Evolutionary conservation across 768 basidiomycete species (phyloP).

Genomic region (Mycena rosella): DNA sequence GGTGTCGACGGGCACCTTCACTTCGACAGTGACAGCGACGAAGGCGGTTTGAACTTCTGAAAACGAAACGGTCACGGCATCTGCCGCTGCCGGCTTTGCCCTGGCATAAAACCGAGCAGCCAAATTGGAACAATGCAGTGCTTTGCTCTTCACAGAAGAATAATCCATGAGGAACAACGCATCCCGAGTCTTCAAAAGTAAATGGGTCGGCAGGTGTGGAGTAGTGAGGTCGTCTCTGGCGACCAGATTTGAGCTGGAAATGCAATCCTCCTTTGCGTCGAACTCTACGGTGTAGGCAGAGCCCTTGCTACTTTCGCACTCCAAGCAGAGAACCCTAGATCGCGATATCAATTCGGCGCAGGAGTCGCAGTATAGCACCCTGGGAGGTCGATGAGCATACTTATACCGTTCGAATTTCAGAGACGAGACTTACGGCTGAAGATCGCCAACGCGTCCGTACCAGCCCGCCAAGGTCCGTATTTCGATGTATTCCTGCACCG

Average conservation of each 20-base stretch:
- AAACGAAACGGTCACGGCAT: neutral
- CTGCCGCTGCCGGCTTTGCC: neutral
- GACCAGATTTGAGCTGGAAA: neutral
- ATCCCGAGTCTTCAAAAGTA: neutral
- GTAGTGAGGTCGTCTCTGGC: neutral
- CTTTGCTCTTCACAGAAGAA: neutral
- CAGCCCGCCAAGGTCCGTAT: neutral
- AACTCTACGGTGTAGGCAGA: neutral
- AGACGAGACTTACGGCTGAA: neutral
- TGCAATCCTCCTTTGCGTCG: neutral
- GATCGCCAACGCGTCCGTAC: neutral
- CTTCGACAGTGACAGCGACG: neutral
- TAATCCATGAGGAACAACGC: neutral
- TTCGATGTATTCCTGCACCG: neutral
- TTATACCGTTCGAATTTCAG: neutral
- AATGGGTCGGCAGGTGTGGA: neutral
- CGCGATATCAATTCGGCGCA: neutral
- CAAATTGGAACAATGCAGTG: neutral
- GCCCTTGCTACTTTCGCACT: neutral
- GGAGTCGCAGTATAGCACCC: neutral
- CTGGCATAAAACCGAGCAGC: neutral
- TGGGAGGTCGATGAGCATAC: neutral
- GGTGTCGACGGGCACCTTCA: neutral
- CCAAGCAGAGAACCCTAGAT: neutral
- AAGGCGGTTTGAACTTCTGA: neutral